Evolutionary conservation across 139 green algal genomes (phyloP).

Genomic region (Pseudopediastrum boryanum): DNA sequence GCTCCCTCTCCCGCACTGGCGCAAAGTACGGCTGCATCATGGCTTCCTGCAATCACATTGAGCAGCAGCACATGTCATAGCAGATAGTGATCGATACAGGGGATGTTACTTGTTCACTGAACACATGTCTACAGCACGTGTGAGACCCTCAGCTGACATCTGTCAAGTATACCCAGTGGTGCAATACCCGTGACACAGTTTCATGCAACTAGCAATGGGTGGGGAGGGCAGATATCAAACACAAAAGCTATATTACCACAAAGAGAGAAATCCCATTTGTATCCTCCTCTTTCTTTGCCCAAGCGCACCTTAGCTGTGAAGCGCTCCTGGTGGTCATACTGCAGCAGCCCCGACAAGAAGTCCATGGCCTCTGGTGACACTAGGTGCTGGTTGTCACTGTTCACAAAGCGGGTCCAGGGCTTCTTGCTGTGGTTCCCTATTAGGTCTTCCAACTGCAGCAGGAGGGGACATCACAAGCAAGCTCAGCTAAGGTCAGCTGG

Average conservation of each 20-base stretch:
- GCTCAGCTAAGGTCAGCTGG: too few relatives aligned
- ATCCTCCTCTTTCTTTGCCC: not conserved
- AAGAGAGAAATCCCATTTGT: not conserved
- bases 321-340: constrained; percentile 88
- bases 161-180: not conserved
- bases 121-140: not conserved
- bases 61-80: not conserved
- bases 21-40: constrained; percentile 97
- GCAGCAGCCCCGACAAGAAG: constrained; percentile 95
- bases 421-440: constrained; percentile 87
- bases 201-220: not conserved
- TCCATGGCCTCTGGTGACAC: constrained; percentile 92
- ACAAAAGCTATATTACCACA: not conserved
- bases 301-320: not conserved
- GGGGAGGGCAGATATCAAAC: too few relatives aligned
- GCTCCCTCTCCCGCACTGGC: constrained; percentile 65
- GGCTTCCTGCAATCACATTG: constrained; percentile 75
- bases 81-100: not conserved
- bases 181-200: not conserved
- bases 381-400: constrained; percentile 93
- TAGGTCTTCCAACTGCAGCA: constrained; percentile 90
- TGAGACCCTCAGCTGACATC: not conserved
- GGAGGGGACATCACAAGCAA: too few relatives aligned
- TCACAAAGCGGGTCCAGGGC: constrained; percentile 96
- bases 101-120: not conserved